Evolutionary conservation across 495 filamentous ascomycete species (phyloP), one percentile per base, ranked within the genome.

Genomic region (Amniculicola lignicola): DNA sequence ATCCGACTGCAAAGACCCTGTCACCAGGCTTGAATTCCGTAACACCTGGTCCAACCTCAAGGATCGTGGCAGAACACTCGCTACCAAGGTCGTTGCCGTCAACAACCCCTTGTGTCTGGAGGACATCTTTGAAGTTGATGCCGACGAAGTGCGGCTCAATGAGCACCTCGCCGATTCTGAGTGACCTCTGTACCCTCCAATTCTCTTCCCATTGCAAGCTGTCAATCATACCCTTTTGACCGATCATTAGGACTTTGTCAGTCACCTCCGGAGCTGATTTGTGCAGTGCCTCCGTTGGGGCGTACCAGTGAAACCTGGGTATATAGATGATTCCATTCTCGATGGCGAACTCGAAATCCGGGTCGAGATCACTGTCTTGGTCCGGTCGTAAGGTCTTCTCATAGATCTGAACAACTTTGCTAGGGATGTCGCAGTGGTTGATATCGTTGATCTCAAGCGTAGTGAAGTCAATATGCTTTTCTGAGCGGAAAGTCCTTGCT

Each of bases 101-200:
- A n/a, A n/a, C n/a, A n/a, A n/a, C n/a, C n/a, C n/a, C n/a, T n/a
- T n/a, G n/a, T n/a, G n/a, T n/a, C n/a, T n/a, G n/a, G 42, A 40
- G 37, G 37, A 40, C 37, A 18, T 40, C 37, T 18, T 40, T 40
- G 37, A 40, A 40, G 37, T 40, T 40, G 9, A 40, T 9, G 16
- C 37, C 37, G 9, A 40, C 37, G 9, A 18, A 6, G 37, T 18
- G 16, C 9, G 16, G 9, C 7, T 40, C 16, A 6, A 40, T 19
- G 16, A 18, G 9, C 19, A 40, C 37, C 16, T 40, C 37, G 7
- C 37, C 37, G 37, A 12, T 6, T 6, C 19, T 18, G 37, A 9
- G 7, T 10, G 37, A 40, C 16, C 16, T 40, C 29, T 33, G 29
- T n/a, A 33, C 29, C 29, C 29, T 33, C 29, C 29, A 33, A 33